A percentile compares a stretch with the other conserved stretches of the same genome.
phyloP scores from a whole-genome alignment of 192 early-diverging fungal genomes.

The Entomortierella parvispora region DNA sequence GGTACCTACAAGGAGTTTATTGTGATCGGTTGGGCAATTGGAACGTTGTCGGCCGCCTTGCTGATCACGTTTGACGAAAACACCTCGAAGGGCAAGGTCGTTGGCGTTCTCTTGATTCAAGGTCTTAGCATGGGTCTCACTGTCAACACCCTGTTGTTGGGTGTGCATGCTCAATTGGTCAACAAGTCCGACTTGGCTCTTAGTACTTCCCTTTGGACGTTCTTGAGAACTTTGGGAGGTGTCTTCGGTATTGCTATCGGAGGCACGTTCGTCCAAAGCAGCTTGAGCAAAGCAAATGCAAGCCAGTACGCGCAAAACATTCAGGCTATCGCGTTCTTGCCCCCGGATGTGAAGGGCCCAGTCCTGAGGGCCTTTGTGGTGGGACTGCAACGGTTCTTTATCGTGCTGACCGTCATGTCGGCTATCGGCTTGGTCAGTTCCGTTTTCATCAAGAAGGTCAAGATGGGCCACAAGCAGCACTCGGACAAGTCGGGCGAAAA shows the following conservation, averaged over 20 bases:
- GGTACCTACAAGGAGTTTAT: constrained; percentile 52
- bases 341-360: constrained; percentile 36
- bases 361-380: constrained; percentile 65
- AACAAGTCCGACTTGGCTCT: constrained; percentile 42
- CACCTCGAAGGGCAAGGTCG: constrained; percentile 26
- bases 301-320: constrained; percentile 47
- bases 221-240: constrained; percentile 54
- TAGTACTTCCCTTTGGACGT: constrained; percentile 54
- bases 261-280: constrained; percentile 60
- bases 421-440: constrained; percentile 56
- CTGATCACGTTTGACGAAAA: constrained; percentile 41
- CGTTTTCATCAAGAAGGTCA: constrained; percentile 56
- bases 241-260: constrained; percentile 71
- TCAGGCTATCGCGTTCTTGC: constrained; percentile 30
- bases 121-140: constrained; percentile 43
- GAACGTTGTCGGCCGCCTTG: constrained; percentile 9
- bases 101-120: constrained; percentile 13
- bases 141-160: constrained; percentile 37
- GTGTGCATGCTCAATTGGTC: constrained; percentile 36
- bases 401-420: constrained; percentile 60
- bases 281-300: constrained; percentile 27
- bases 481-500: constrained; percentile 1
- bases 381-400: constrained; percentile 64
- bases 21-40: constrained; percentile 22
- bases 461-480: constrained; percentile 41